Evolutionary conservation across 2,329 filamentous ascomycete species (phyloP).

Genomic region (Fusarium lateritium): DNA sequence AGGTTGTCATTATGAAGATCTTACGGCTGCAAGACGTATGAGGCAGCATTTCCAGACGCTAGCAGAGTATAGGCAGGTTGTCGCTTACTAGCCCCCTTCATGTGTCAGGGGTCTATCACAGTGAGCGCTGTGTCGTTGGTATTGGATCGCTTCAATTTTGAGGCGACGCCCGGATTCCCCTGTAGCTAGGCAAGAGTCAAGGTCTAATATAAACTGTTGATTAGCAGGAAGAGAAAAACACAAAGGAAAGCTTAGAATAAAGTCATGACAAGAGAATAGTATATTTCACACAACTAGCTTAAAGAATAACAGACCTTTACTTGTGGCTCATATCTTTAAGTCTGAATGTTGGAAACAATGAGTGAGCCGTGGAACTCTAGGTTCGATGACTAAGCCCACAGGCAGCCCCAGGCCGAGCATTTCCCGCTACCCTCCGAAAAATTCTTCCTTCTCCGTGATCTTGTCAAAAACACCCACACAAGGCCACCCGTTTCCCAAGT

Average conservation of each 20-base stretch:
- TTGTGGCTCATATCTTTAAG: no score
- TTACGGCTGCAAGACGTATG: neutral
- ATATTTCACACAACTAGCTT: neutral
- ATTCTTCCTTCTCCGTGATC: slow-evolving; percentile 56
- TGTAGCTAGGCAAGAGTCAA: neutral
- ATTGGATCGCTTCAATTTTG: slow-evolving; percentile 26
- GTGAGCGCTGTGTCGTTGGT: neutral
- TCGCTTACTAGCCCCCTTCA: slow-evolving; percentile 11
- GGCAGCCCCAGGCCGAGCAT: slow-evolving; percentile 32
- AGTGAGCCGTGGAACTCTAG: slow-evolving; percentile 3
- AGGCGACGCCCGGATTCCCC: neutral
- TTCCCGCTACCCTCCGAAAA: slow-evolving; percentile 52
- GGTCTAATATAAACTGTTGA: no score
- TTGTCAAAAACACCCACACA: slow-evolving; percentile 55
- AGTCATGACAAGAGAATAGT: no score
- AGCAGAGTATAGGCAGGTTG: slow-evolving; percentile 30
- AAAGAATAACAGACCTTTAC: neutral
- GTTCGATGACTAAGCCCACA: slow-evolving; percentile 37
- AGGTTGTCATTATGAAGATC: neutral
- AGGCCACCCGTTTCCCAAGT: slow-evolving; percentile 48
- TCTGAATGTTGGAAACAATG: no score
- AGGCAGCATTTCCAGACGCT: slow-evolving; percentile 12
- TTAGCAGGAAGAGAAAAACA: neutral
- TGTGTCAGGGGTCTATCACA: slow-evolving; percentile 13
- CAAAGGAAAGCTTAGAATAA: neutral